phyloP scores from a whole-genome alignment of 2,329 filamentous ascomycete genomes.

The Aspergillus persii region DNA sequence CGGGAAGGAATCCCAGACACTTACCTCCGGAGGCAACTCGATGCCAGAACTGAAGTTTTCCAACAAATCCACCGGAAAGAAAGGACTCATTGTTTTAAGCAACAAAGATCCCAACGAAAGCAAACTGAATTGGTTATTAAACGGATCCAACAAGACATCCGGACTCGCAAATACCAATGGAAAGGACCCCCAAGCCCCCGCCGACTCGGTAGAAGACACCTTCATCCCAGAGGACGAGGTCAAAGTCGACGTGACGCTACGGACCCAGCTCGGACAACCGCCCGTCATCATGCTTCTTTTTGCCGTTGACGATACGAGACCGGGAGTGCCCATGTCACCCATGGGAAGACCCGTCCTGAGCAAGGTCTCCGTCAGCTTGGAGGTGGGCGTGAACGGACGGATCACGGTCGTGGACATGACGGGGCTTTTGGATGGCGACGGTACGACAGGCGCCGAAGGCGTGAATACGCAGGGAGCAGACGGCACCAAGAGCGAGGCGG shows the following conservation, averaged over 20 bases:
- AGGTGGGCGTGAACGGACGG: conserved; percentile 42
- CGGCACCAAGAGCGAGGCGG: conserved; percentile 16
- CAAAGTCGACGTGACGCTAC: conserved; percentile 39
- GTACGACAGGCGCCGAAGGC: conserved; percentile 8
- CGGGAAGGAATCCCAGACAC: conserved; percentile 5
- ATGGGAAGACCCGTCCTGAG: conserved; percentile 12
- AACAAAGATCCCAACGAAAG: conserved; percentile 42
- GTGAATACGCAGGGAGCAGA: conserved; percentile 20
- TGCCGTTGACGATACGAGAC: conserved; percentile 20
- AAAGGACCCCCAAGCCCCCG: conserved; percentile 2
- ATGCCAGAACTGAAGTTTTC: conserved; percentile 5
- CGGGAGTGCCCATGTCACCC: conserved; percentile 5
- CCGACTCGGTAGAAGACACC: not conserved
- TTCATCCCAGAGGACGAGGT: conserved; percentile 22
- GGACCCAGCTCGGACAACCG: conserved; percentile 38
- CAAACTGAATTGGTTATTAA: conserved; percentile 58
- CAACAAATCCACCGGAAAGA: conserved; percentile 5
- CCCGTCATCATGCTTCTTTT: conserved; percentile 40
- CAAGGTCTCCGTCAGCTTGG: conserved; percentile 36
- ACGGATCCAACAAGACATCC: conserved; percentile 9
- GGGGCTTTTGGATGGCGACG: conserved; percentile 30
- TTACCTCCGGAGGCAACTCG: conserved; percentile 2
- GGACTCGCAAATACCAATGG: conserved; percentile 2
- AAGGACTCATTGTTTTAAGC: conserved; percentile 33
- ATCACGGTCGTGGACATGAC: conserved; percentile 38